Percentiles rank a stretch among this genome's conserved stretches.
These are phyloP conservation scores for Ambrosia trifida DNA, from an alignment of 129 eudicot species.

Conservation along the genomic window DNA sequence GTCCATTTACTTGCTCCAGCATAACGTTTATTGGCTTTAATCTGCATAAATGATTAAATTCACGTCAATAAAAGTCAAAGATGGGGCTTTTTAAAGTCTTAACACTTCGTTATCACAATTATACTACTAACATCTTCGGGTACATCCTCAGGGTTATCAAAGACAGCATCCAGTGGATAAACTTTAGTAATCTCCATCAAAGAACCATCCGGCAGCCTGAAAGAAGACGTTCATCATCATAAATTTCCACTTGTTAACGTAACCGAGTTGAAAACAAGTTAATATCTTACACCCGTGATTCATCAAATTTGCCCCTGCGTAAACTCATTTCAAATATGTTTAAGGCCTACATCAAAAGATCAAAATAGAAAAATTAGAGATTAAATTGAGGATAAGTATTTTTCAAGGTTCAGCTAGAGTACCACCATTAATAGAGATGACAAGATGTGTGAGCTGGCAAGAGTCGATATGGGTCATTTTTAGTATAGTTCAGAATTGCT, in stretches of 20 bases:
- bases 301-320: constrained; percentile 91
- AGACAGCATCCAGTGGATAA: constrained; percentile 91
- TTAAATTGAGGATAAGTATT: background rate
- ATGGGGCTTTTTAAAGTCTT: constrained; percentile 3
- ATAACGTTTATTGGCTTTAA: constrained; percentile 90
- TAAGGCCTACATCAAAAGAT: constrained; percentile 56
- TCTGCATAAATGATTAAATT: constrained; percentile 68
- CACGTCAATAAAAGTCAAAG: constrained; percentile 24
- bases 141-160: constrained; percentile 84
- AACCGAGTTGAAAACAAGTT: constrained; percentile 14
- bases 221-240: constrained; percentile 17
- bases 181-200: constrained; percentile 91
- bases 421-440: constrained; percentile 1
- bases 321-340: constrained; percentile 92
- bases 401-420: background rate
- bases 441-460: background rate
- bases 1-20: constrained; percentile 96
- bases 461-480: background rate
- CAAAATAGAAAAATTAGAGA: constrained; percentile 14
- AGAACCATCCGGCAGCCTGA: constrained; percentile 96
- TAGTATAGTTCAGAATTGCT: background rate
- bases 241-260: constrained; percentile 7
- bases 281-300: constrained; percentile 75
- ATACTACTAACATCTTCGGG: constrained; percentile 81
- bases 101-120: background rate